These are phyloP conservation scores for Aspergillus aculeatinus DNA, from an alignment of 2,329 filamentous ascomycete genomes.

Conservation along the genomic window DNA sequence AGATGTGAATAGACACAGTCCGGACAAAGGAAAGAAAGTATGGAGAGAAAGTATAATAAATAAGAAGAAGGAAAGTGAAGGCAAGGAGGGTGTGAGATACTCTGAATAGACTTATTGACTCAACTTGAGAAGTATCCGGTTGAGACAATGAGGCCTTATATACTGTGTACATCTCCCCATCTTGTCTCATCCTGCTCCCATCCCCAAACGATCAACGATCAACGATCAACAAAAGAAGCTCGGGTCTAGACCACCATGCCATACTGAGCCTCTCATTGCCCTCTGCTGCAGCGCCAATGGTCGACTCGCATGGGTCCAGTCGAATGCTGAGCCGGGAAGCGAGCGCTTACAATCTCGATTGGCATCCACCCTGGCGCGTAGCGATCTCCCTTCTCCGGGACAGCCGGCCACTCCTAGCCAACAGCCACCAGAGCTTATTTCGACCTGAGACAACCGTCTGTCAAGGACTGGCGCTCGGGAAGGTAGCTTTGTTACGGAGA, in stretches of 20 bases:
- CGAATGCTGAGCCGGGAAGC: not conserved
- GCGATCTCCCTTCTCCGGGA: slow-evolving; percentile 10
- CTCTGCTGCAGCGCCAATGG: not conserved
- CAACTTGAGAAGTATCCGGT: not conserved
- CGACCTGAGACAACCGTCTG: slow-evolving; percentile 18
- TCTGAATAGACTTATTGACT: not conserved
- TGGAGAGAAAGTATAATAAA: too few species aligned
- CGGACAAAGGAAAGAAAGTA: not conserved
- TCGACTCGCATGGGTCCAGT: not conserved
- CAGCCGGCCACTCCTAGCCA: slow-evolving; percentile 26
- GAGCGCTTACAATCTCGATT: slow-evolving; percentile 1
- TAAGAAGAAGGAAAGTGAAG: not conserved
- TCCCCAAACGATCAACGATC: not conserved
- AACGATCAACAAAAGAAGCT: not conserved
- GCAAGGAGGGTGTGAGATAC: not conserved
- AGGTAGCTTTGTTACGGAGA: not conserved
- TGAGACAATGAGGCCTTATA: not conserved
- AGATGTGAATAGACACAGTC: not conserved
- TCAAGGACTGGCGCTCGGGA: not conserved
- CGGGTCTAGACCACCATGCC: not conserved
- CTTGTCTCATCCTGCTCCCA: not conserved
- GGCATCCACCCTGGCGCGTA: slow-evolving; percentile 31
- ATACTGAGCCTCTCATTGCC: slow-evolving; percentile 1
- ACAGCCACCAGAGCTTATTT: slow-evolving; percentile 24
- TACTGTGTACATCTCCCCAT: not conserved